A percentile compares a stretch with the other conserved stretches of the same genome.
These are phyloP conservation scores for Xylaria palmicola DNA, from an alignment of 495 filamentous ascomycete species.

Conservation along the genomic window DNA sequence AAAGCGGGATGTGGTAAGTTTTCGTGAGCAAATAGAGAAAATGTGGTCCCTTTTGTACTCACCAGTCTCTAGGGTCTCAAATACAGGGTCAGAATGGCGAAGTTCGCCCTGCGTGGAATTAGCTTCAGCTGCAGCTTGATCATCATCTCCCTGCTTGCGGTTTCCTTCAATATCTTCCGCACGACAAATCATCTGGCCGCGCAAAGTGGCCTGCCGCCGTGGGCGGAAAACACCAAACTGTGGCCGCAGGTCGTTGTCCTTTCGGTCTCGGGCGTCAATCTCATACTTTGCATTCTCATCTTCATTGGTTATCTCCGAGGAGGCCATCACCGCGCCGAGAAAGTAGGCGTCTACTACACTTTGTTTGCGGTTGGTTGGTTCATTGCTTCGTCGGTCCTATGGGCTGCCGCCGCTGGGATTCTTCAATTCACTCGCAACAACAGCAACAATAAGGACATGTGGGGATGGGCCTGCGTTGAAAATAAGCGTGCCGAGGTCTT, in stretches of 20 bases:
- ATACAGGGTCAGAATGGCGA: constrained; percentile 86
- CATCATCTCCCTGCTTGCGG: constrained; percentile 80
- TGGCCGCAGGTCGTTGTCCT: constrained; percentile 92
- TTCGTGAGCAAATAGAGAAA: background rate
- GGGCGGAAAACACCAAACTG: constrained; percentile 72
- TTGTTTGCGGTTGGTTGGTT: constrained; percentile 90
- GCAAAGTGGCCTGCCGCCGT: constrained; percentile 77
- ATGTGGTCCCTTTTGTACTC: constrained; percentile 27
- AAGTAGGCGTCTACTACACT: constrained; percentile 90
- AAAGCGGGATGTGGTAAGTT: constrained; percentile 77
- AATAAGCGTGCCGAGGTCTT: constrained; percentile 78
- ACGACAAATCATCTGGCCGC: constrained; percentile 69
- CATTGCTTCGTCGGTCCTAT: constrained; percentile 90
- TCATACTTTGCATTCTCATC: constrained; percentile 73
- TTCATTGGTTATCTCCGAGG: constrained; percentile 87
- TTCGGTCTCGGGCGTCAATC: constrained; percentile 72
- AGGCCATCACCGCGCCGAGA: constrained; percentile 86
- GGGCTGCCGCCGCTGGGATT: constrained; percentile 82
- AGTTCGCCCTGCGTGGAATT: constrained; percentile 86
- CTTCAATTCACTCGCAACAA: constrained; percentile 73
- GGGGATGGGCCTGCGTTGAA: constrained; percentile 94
- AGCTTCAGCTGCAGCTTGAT: constrained; percentile 97
- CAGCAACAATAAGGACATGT: constrained; percentile 79
- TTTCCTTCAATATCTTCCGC: constrained; percentile 87
- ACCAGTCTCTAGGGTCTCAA: constrained; percentile 74